Percentiles rank a stretch among this genome's conserved stretches.
Evolutionary conservation across 805 yeast genomes (phyloP).

Genomic region (Yarrowia deformans): DNA sequence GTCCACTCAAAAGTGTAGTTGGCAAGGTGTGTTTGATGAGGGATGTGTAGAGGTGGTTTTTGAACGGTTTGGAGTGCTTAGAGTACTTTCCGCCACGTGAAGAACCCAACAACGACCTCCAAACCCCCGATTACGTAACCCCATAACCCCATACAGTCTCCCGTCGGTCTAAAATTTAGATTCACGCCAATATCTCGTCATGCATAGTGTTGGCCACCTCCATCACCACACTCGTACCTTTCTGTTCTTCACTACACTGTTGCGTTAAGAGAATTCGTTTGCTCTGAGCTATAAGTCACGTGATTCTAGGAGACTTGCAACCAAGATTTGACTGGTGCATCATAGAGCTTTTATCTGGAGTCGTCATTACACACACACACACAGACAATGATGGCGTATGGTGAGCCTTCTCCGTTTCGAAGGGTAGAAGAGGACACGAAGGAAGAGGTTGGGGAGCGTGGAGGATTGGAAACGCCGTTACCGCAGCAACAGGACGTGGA

Average conservation of each 20-base stretch:
- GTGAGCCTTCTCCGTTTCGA: constrained; percentile 39
- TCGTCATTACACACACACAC: too few species aligned
- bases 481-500: too few species aligned
- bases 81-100: too few species aligned
- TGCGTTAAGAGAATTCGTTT: too few species aligned
- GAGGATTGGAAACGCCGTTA: too few species aligned
- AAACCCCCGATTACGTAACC: background rate
- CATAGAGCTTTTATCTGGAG: too few species aligned
- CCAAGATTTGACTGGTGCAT: too few species aligned
- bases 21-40: background rate
- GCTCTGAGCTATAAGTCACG: too few species aligned
- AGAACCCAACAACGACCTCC: background rate
- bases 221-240: background rate
- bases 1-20: constrained; percentile 28
- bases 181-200: constrained; percentile 31
- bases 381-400: constrained; percentile 28
- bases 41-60: too few species aligned
- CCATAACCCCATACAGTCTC: background rate
- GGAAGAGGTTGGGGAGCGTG: background rate
- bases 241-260: background rate
- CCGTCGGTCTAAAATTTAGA: background rate
- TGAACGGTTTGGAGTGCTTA: too few species aligned
- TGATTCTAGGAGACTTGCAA: too few species aligned
- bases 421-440: background rate
- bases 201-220: constrained; percentile 36